Conservation (phyloP, 2,329 filamentous ascomycete genomes). For the Nemania sp. region DNA sequence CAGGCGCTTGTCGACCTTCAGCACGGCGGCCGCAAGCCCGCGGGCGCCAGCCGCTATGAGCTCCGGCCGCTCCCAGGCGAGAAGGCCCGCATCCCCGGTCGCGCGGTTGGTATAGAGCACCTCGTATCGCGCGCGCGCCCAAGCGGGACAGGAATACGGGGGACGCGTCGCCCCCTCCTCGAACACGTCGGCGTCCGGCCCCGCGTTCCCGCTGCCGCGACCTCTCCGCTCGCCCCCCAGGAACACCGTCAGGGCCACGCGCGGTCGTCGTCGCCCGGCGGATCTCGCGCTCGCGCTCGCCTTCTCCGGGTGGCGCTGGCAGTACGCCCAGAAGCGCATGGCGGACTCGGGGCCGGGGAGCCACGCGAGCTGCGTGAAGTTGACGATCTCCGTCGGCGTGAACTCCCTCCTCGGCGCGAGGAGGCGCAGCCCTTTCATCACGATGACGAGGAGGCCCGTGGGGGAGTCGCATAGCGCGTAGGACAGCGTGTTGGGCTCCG, state of each 20-base stretch:
- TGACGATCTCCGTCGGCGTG: conserved; percentile 59
- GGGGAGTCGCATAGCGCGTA: conserved; percentile 68
- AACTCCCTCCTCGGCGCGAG: conserved; percentile 48
- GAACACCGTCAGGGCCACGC: conserved; percentile 54
- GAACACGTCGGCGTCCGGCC: conserved; percentile 16
- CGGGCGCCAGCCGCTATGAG: conserved; percentile 49
- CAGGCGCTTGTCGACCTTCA: conserved; percentile 47
- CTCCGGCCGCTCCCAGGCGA: conserved; percentile 55
- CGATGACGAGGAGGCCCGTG: conserved; percentile 59
- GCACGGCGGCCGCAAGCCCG: conserved; percentile 47
- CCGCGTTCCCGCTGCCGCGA: conserved; percentile 26
- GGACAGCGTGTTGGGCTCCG: conserved; percentile 59
- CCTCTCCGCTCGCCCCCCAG: conserved; percentile 44
- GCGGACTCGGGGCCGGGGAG: conserved; percentile 67
- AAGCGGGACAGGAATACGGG: conserved; percentile 53
- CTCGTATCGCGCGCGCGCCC: conserved; percentile 51
- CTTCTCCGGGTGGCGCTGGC: conserved; percentile 43
- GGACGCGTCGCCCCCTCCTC: conserved; percentile 23
- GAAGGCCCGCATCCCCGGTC: conserved; percentile 47
- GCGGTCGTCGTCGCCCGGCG: conserved; percentile 45
- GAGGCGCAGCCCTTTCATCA: conserved; percentile 53
- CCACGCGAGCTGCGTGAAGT: conserved; percentile 66
- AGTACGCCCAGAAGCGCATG: conserved; percentile 60
- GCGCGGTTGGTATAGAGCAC: conserved; percentile 49
- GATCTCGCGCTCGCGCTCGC: conserved; percentile 28